Base-by-base conservation (phyloP, 139 green algal species). In the Picochlorum sp. region DNA sequence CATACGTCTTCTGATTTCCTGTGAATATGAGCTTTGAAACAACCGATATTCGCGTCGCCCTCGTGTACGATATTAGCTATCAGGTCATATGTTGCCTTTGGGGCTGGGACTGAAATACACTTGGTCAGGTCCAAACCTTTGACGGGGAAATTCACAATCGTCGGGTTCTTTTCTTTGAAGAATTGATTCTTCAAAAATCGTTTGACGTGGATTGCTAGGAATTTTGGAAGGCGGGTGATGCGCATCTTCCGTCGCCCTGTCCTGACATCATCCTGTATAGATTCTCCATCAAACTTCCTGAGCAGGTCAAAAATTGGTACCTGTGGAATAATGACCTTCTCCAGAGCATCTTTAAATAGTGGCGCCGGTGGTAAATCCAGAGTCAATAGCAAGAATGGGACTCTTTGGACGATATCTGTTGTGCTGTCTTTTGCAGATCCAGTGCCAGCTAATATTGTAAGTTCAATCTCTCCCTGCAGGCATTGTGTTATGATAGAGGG, bases 291-390 rank as follows among this genome's bases (percentile, higher is more conserved):
- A 66, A 90, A 99, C 76, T 98, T 98, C 45, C 81, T 78, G 75
- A 99, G 73, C 50, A 97, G 80, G 32, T 89, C 80, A 62, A 88
- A 89, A 60, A 96, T 90, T 65, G 87, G 87, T 18, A 95, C 84
- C 84, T 98, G 93, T n/a, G 93, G 93, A 63, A 99, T 97, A 80
- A 95, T 96, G 74, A 96, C 94, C 69, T 92, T 91, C 66, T 98
- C 90, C 74, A 97, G 66, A 1, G 81, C 82, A 69, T 98, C 93
- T 76, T 95, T 95, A 83, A 96, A 98, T 24, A 99, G 80, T n/a
- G 93, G 94, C 4, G 93, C 80, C 2, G 89, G 73, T 5, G 94
- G 94, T 47, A 99, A 81, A 76, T 98, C 92, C 61, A 98, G 65
- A 6, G 75, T 81, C 46, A 98, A 83, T 77, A 97, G 80, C 56